phyloP scores from a whole-genome alignment of 1,284 basidiomycete genomes.

The Phellopilus nigrolimitatus region DNA sequence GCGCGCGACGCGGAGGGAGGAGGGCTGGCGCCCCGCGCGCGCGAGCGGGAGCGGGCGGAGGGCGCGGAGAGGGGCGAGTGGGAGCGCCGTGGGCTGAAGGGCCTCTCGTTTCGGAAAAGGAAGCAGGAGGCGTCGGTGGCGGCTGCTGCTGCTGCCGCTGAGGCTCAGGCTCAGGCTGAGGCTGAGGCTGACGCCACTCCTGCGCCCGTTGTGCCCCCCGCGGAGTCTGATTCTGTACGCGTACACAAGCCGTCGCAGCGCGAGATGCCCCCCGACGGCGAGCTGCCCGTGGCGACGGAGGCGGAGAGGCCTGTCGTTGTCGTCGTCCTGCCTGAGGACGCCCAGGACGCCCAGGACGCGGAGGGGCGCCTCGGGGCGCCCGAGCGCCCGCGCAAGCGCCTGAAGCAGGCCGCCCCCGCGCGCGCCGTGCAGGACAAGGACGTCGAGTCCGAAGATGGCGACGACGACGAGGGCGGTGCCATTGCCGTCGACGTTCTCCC shows the following conservation, averaged over 20 bases:
- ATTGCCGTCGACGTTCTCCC: slow-evolving; percentile 4
- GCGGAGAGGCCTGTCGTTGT: slow-evolving; percentile 13
- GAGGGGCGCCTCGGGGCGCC: slow-evolving; percentile 22
- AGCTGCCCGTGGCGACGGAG: background rate
- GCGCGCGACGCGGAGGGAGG: slow-evolving; percentile 21
- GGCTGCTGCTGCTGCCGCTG: background rate
- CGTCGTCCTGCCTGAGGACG: slow-evolving; percentile 30
- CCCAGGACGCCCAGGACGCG: slow-evolving; percentile 32
- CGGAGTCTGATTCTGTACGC: too few relatives aligned
- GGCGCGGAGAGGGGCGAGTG: slow-evolving; percentile 23
- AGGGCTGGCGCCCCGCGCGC: slow-evolving; percentile 22
- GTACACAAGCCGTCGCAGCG: too few relatives aligned
- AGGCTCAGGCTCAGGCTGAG: background rate
- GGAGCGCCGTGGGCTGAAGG: slow-evolving; percentile 50
- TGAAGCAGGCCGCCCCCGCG: slow-evolving; percentile 24
- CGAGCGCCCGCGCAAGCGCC: slow-evolving; percentile 26
- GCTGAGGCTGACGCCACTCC: too few relatives aligned
- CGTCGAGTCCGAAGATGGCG: slow-evolving; percentile 44
- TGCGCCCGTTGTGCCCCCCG: too few relatives aligned
- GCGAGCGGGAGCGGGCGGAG: slow-evolving; percentile 27
- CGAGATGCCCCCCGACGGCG: too few relatives aligned
- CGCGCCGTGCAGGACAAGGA: slow-evolving; percentile 31
- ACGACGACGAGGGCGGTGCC: slow-evolving; percentile 1
- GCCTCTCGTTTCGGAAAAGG: slow-evolving; percentile 61
- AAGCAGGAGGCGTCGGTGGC: slow-evolving; percentile 33